A percentile compares a stretch with the other conserved stretches of the same genome.
Evolutionary conservation across 106 monocot species (phyloP).

Genomic region (Dendrobium nobile): DNA sequence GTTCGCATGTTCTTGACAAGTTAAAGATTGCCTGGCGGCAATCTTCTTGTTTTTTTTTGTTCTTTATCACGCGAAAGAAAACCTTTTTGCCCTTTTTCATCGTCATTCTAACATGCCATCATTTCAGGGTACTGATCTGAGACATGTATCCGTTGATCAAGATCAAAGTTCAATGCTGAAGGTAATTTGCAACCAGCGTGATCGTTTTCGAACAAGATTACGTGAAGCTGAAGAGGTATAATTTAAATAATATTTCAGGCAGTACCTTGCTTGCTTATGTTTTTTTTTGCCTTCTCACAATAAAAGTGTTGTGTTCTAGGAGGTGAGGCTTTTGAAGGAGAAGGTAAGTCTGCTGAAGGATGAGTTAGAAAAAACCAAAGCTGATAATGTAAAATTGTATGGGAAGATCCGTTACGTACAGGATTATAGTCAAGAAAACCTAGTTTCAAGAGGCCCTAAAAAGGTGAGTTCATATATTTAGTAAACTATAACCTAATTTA

Average conservation of each 20-base stretch:
- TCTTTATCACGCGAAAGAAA: neutral
- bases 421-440: constrained; percentile 90
- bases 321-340: constrained; percentile 84
- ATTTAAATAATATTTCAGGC: neutral
- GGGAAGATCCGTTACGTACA: constrained; percentile 97
- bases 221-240: constrained; percentile 95
- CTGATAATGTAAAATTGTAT: constrained; percentile 96
- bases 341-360: constrained; percentile 58
- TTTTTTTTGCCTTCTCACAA: constrained; percentile 5
- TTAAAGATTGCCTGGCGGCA: neutral
- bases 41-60: too few species aligned
- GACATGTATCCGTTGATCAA: constrained; percentile 57
- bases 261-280: neutral
- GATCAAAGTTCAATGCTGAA: constrained; percentile 99
- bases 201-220: constrained; percentile 77
- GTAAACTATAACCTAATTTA: neutral
- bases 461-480: constrained; percentile 38
- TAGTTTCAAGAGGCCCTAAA: constrained; percentile 91
- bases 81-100: neutral
- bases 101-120: neutral
- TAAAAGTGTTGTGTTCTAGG: constrained; percentile 29
- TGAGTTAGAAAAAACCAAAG: constrained; percentile 89
- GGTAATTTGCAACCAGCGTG: constrained; percentile 96
- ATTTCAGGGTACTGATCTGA: constrained; percentile 63
- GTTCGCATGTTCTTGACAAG: neutral